phyloP scores from a whole-genome alignment of 2,329 filamentous ascomycete genomes.

The Cladosporium sp. region DNA sequence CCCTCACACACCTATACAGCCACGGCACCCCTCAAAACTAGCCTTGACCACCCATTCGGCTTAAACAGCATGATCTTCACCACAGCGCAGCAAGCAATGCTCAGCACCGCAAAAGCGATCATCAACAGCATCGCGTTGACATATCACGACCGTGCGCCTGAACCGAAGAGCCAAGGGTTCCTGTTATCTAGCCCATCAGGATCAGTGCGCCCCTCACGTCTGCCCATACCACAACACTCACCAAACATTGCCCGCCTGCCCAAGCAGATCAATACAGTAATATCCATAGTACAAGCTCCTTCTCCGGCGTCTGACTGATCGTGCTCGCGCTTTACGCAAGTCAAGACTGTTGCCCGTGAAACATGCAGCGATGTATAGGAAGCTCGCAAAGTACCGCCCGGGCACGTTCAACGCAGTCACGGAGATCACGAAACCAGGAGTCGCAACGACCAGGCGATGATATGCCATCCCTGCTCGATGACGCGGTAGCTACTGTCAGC shows the following conservation, averaged over 20 bases:
- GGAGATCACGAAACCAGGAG: slow-evolving; percentile 3
- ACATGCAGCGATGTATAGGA: slow-evolving; percentile 31
- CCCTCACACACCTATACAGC: too few relatives aligned
- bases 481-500: slow-evolving; percentile 35
- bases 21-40: slow-evolving; percentile 1
- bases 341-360: slow-evolving; percentile 35
- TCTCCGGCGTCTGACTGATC: slow-evolving; percentile 35
- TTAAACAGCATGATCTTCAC: slow-evolving; percentile 10
- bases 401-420: slow-evolving; percentile 4
- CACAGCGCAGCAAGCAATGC: slow-evolving; percentile 3
- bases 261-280: slow-evolving; percentile 37
- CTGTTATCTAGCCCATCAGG: slow-evolving; percentile 15
- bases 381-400: slow-evolving; percentile 28
- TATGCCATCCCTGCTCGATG: slow-evolving; percentile 38
- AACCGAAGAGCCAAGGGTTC: slow-evolving; percentile 38
- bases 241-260: slow-evolving; percentile 35
- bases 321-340: slow-evolving; percentile 34
- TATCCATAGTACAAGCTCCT: slow-evolving; percentile 34
- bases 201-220: neutral
- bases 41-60: slow-evolving; percentile 11
- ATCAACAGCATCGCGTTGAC: slow-evolving; percentile 14
- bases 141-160: slow-evolving; percentile 9
- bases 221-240: neutral
- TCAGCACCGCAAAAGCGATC: slow-evolving; percentile 12
- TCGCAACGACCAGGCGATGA: slow-evolving; percentile 11